Percentiles rank a stretch among this genome's conserved stretches.
Conservation (phyloP, 2,329 filamentous ascomycete species). For the Trichoderma endophyticum region DNA sequence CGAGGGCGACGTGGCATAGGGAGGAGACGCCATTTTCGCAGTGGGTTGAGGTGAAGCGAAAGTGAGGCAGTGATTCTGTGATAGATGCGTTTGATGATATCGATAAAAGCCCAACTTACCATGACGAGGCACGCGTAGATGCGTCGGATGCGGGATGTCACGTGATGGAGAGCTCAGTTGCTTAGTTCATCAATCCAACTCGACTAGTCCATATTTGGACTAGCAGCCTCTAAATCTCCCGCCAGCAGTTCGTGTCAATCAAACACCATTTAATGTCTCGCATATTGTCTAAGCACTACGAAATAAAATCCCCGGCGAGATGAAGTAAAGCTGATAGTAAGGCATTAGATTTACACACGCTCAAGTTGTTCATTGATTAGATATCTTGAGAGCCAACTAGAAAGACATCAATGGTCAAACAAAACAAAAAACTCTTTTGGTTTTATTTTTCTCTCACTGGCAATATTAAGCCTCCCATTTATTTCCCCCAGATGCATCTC, state of each 20-base stretch:
- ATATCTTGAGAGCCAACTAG: too few relatives aligned
- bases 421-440: background rate
- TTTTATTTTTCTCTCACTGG: background rate
- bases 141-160: conserved; percentile 4
- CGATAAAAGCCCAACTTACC: conserved; percentile 1
- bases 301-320: background rate
- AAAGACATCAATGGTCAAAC: background rate
- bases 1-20: conserved; percentile 47
- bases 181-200: background rate
- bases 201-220: background rate
- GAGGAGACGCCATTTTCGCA: conserved; percentile 54
- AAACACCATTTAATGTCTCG: background rate
- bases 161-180: background rate
- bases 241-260: background rate
- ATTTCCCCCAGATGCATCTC: background rate
- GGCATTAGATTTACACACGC: background rate
- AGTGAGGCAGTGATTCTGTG: background rate
- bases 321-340: background rate
- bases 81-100: background rate
- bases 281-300: background rate
- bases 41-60: background rate
- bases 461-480: background rate
- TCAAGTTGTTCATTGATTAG: background rate
- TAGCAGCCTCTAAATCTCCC: background rate
- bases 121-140: conserved; percentile 12